Percentiles rank a stretch among this genome's conserved stretches.
These are phyloP conservation scores for Phialocephala subalpina DNA, from an alignment of 2,329 filamentous ascomycete genomes.

Conservation along the genomic window DNA sequence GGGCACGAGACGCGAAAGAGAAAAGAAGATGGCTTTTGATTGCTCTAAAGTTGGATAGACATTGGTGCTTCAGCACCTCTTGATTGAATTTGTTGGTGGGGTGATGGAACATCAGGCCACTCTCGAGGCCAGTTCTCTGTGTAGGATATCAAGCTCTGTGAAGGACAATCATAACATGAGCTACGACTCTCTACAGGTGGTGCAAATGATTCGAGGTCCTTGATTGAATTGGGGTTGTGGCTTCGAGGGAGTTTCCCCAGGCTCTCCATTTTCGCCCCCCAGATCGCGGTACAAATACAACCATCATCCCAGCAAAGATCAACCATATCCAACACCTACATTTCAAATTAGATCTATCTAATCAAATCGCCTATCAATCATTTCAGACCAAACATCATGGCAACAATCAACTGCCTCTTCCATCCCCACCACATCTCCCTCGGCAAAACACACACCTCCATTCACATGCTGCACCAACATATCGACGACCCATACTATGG, in stretches of 20 bases:
- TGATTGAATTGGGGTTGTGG: background rate
- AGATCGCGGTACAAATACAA: background rate
- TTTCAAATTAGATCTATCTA: background rate
- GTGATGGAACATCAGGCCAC: constrained; percentile 2
- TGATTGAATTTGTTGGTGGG: background rate
- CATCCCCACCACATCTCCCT: constrained; percentile 4
- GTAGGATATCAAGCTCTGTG: too few species aligned
- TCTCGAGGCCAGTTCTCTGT: too few species aligned
- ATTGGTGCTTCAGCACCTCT: background rate
- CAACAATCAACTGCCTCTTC: background rate
- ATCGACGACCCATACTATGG: constrained; percentile 4
- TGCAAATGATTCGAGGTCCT: background rate
- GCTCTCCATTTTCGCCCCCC: background rate
- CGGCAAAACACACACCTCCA: background rate
- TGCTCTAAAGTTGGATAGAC: background rate
- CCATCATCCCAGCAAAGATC: background rate
- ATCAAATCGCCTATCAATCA: background rate
- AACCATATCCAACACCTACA: background rate
- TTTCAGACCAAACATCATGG: background rate
- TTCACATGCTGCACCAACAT: constrained; percentile 1
- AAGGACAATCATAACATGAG: background rate
- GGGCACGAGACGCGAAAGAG: background rate
- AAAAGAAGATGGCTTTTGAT: background rate
- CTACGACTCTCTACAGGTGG: background rate
- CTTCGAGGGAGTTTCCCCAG: background rate